Base-by-base conservation (phyloP, 2,329 filamentous ascomycete genomes). In the Penicillium sp. region DNA sequence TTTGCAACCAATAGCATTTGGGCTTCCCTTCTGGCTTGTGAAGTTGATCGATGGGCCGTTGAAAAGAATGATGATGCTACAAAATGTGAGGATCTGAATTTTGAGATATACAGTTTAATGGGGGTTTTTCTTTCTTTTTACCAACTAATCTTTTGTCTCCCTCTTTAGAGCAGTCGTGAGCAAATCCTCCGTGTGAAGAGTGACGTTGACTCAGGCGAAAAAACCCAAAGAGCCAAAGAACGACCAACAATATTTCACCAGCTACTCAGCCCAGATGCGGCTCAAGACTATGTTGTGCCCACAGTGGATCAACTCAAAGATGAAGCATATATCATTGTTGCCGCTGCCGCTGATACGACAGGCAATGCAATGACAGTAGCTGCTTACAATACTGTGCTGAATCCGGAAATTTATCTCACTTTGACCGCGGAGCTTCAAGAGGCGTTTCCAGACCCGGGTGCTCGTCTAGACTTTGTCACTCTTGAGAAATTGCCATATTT, bases 401-500 rank as follows among this genome's bases (percentile, higher is more conserved):
- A 71, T 48, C 64, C 60, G 8, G 48, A 61, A 1, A 70, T 71
- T 1, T 68, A 67, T 40, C 12, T 45, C 14, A 62, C 52, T 16
- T 56, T 69, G 16, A 61, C 40, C 6, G 59, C 59, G 2, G 72
- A 75, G 56, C 54, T 76, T 43, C 54, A 60, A 20, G 54, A 62
- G 2, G 64, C 60, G 2, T 71, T 73, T 56, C 69, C 72, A 6
- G 63, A 70, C 33, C 55, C 62, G 3, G 59, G 63, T 14, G 59
- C 57, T 14, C 23, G 52, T 6, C 62, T 72, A 26, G 61, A 65
- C 6, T 66, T 70, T 56, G 33, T 62, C 1, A 58, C 61, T 1
- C 60, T 74, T 21, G 72, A 74, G 55, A 70, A 66, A 55, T 58
- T 75, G 16, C 69, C 71, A 5, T 73, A 69, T 52, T 53, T 74